Base-by-base conservation (phyloP, 1,284 basidiomycete genomes). In the Entoloma clypeatum region DNA sequence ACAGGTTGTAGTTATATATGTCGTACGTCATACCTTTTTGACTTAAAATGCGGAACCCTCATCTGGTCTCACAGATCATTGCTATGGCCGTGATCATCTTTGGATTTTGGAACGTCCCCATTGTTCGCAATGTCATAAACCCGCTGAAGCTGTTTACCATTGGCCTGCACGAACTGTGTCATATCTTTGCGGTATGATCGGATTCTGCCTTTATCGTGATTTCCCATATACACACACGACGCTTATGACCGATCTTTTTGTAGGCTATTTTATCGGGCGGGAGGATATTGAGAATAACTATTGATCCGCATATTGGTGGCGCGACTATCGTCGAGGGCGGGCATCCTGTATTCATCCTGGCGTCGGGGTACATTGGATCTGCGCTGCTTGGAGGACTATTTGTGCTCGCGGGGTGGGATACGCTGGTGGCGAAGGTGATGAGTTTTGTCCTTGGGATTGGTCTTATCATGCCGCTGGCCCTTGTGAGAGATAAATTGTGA, bases 121-220 rank as follows among this genome's bases (percentile, higher is more conserved):
- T 81, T 43, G 78, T 81, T 26, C 72, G 86, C 40, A 74, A 78
- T 50, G 53, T 86, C 61, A 86, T 89, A 54, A 86, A 78, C 54
- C 86, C 86, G 5, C 69, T 90, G 51, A 90, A 90, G 59, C 67
- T 90, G 18, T 82, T 90, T 55, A 86, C 86, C 37, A 88, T 90
- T 49, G 86, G 86, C 27, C 86, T 77, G 75, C 86, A 90, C 56
- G 86, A 90, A 56, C 67, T 89, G n/a, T 90, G 82, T 56, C 86
- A 90, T 59, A 83, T 88, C 57, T 68, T 72, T 41, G 75, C 78
- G 35, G 86, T 88, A 51, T 44, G 81, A 67, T 39, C 33, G 27
- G 10, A 28, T 33, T 17, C 36, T 32, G 37, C 26, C 36, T 43
- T 38, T 34, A 27, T 43, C 41, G 36, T 25, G 33, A 27, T 43